These are phyloP conservation scores for Kodamaea kakaduensis DNA, from an alignment of 805 yeast species.

Conservation along the genomic window DNA sequence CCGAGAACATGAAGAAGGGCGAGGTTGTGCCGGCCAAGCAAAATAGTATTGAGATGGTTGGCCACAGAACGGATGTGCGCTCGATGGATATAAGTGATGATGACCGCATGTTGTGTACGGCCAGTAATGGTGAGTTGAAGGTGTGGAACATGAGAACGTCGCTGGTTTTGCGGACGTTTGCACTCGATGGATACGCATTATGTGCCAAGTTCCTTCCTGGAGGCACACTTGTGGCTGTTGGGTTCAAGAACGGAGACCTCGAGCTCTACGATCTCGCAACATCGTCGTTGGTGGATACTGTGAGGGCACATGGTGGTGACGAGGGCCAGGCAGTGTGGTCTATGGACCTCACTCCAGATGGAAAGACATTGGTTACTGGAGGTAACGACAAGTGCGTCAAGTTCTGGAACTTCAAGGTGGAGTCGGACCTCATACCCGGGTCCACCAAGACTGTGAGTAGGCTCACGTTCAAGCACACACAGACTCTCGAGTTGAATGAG, in stretches of 20 bases:
- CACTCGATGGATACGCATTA: conserved; percentile 68
- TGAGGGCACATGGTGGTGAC: conserved; percentile 54
- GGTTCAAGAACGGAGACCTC: conserved; percentile 81
- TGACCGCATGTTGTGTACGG: conserved; percentile 76
- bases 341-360: conserved; percentile 80
- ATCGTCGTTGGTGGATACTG: conserved; percentile 64
- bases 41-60: conserved; percentile 66
- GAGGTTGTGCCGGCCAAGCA: conserved; percentile 45
- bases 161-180: conserved; percentile 76
- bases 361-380: conserved; percentile 80
- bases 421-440: conserved; percentile 68
- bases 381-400: conserved; percentile 89
- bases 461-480: conserved; percentile 65
- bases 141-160: conserved; percentile 78
- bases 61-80: conserved; percentile 89
- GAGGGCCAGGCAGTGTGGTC: conserved; percentile 74
- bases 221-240: conserved; percentile 79
- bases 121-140: conserved; percentile 85
- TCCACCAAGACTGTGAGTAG: conserved; percentile 47
- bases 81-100: conserved; percentile 80
- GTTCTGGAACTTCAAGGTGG: conserved; percentile 81
- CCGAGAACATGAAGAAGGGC: conserved; percentile 54
- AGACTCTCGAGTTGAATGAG: conserved; percentile 80
- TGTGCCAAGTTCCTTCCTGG: conserved; percentile 85
- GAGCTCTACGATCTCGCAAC: conserved; percentile 84